Percentiles rank a stretch among this genome's conserved stretches.
These are phyloP conservation scores for Lactifluus volemus DNA, from an alignment of 768 basidiomycete species.

Conservation along the genomic window DNA sequence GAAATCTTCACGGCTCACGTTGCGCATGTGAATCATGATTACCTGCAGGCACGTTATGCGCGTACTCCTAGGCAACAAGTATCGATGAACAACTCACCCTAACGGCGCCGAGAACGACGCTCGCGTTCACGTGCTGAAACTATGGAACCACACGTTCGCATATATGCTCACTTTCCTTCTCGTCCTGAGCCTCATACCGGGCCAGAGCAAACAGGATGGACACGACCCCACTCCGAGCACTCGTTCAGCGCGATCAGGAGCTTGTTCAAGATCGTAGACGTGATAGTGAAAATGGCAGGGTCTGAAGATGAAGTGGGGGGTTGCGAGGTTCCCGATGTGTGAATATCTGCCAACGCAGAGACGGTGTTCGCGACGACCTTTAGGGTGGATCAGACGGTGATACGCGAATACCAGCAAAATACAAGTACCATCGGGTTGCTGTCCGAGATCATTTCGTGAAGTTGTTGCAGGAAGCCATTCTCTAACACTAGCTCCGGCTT, in stretches of 20 bases:
- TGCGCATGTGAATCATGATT: too few relatives aligned
- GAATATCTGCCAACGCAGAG: slow-evolving; percentile 88
- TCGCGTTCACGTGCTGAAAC: slow-evolving; percentile 70
- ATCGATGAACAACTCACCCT: slow-evolving; percentile 24
- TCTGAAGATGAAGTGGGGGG: slow-evolving; percentile 48
- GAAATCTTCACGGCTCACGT: too few relatives aligned
- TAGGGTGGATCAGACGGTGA: neutral
- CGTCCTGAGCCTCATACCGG: slow-evolving; percentile 75
- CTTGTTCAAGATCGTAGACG: slow-evolving; percentile 74
- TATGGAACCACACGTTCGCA: slow-evolving; percentile 98
- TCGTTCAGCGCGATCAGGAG: slow-evolving; percentile 93
- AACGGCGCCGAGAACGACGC: too few relatives aligned
- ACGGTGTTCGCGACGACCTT: slow-evolving; percentile 98
- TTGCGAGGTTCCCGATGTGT: slow-evolving; percentile 54
- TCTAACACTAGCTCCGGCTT: slow-evolving; percentile 94
- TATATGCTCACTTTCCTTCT: slow-evolving; percentile 96
- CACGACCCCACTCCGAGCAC: slow-evolving; percentile 98
- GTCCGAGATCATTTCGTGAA: slow-evolving; percentile 91
- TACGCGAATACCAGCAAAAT: neutral
- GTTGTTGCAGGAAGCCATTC: slow-evolving; percentile 82
- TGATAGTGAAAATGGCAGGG: slow-evolving; percentile 71
- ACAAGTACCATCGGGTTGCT: slow-evolving; percentile 90
- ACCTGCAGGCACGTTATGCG: too few relatives aligned
- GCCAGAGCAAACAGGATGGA: slow-evolving; percentile 79
- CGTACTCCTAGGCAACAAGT: too few relatives aligned